Evolutionary conservation across 2,329 filamentous ascomycete genomes (phyloP).

Genomic region (Phaeosphaeriaceae sp.): DNA sequence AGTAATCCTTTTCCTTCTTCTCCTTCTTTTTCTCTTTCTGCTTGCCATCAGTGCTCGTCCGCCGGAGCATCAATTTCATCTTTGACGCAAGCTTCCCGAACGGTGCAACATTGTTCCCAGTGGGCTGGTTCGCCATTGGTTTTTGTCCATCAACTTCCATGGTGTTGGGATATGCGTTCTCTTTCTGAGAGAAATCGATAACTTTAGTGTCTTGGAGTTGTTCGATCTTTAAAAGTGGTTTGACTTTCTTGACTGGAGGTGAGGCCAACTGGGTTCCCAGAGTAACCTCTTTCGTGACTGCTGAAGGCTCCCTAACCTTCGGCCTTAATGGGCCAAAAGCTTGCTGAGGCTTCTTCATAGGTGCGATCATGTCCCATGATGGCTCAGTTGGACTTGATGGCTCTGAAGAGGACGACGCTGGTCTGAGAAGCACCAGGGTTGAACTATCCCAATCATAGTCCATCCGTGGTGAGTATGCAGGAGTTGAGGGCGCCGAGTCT

Average conservation of each 20-base stretch:
- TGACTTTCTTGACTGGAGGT: slow-evolving; percentile 20
- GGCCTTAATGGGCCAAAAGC: neutral
- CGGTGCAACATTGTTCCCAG: slow-evolving; percentile 23
- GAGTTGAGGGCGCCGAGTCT: slow-evolving; percentile 47
- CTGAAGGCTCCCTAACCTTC: slow-evolving; percentile 14
- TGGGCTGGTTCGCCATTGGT: slow-evolving; percentile 11
- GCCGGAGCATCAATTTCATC: slow-evolving; percentile 39
- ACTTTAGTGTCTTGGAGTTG: slow-evolving; percentile 10
- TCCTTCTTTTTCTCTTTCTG: slow-evolving; percentile 28
- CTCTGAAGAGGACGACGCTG: slow-evolving; percentile 34
- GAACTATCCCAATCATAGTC: slow-evolving; percentile 36
- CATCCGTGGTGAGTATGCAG: slow-evolving; percentile 42
- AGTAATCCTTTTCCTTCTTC: slow-evolving; percentile 25
- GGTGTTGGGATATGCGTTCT: slow-evolving; percentile 21
- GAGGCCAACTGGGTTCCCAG: slow-evolving; percentile 14
- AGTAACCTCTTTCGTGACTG: slow-evolving; percentile 11
- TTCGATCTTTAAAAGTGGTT: neutral
- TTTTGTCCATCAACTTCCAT: slow-evolving; percentile 18
- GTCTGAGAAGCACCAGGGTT: slow-evolving; percentile 35
- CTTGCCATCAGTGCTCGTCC: slow-evolving; percentile 30
- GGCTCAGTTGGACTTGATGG: slow-evolving; percentile 38
- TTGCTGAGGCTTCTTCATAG: slow-evolving; percentile 16
- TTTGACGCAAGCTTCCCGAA: slow-evolving; percentile 38
- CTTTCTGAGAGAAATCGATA: slow-evolving; percentile 17
- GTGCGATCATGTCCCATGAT: slow-evolving; percentile 41